Conservation (phyloP, 768 basidiomycete genomes). For the Podaxis mareebaensis region DNA sequence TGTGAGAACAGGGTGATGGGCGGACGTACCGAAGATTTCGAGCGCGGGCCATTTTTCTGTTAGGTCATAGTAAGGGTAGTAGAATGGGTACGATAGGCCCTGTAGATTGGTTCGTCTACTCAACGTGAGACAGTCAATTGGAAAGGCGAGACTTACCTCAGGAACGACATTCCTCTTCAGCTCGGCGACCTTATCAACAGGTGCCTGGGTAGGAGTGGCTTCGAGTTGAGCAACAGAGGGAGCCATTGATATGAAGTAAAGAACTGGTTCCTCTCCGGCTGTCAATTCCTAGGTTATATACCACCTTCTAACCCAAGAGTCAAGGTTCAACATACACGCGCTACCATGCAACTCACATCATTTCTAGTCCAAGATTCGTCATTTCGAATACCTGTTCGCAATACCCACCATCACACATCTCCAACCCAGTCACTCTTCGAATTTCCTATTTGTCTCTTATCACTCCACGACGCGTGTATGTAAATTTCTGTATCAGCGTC, state of each 20-base stretch:
- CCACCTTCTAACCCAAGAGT: not conserved
- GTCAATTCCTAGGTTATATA: not conserved
- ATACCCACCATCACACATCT: not conserved
- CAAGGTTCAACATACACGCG: not conserved
- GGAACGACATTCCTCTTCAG: not conserved
- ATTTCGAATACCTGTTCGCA: not conserved
- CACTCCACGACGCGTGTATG: not conserved
- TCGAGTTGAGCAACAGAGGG: not conserved
- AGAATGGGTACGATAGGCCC: conserved; percentile 49
- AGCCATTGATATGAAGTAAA: not conserved
- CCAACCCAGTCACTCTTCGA: not conserved
- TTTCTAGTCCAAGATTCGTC: not conserved
- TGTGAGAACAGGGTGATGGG: too few relatives aligned
- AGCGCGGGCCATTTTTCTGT: conserved; percentile 52
- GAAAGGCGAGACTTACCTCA: not conserved
- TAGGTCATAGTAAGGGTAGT: conserved; percentile 46
- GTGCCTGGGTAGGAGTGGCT: not conserved
- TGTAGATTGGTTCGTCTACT: conserved; percentile 15
- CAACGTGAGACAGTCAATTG: not conserved
- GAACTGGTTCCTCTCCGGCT: not conserved
- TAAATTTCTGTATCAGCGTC: not conserved
- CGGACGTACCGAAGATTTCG: conserved; percentile 42
- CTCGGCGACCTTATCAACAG: not conserved
- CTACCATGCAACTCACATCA: not conserved
- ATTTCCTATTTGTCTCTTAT: not conserved